Base-by-base conservation (phyloP, 23 red algal species). In the Gracilariopsis chorda region DNA sequence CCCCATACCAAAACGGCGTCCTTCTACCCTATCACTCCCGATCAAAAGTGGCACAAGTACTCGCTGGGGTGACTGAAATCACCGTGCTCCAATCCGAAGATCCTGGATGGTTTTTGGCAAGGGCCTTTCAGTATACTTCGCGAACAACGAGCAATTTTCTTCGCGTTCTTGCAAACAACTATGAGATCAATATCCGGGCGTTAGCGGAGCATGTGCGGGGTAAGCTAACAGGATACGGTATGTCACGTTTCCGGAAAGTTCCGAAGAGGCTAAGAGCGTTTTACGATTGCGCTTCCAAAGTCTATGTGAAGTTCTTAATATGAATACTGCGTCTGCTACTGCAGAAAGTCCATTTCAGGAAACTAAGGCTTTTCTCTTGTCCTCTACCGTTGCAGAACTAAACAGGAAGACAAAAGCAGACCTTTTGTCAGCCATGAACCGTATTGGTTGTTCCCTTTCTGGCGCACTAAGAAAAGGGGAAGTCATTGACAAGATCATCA, bases 121-220 rank as follows among this genome's bases (percentile, higher is more conserved):
- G 46, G 14, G 53, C 77, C 34, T 82, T 55, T 53, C 77, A 82
- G 49, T 82, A 58, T 36, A 57, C 77, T 7, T 49, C 77, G 17
- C 0, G 48, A 57, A 63, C 53, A 82, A 58, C 51, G 13, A 46
- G 59, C 25, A 37, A 28, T 37, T 82, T 51, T 48, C 4, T 51
- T 4, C 4, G 9, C 37, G 11, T n/a, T 59, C 27, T 82, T 29
- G 48, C 46, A 14, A 24, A 47, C 4, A 4, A 63, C 45, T 29
- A 35, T 34, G 77, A 82, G 42, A 12, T 4, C 36, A 37, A 25
- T 28, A 27, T 82, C 47, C 28, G n/a, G n/a, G n/a, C n/a, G n/a
- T n/a, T n/a, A n/a, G n/a, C n/a, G n/a, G n/a, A n/a, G n/a, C n/a
- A n/a, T n/a, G n/a, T n/a, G n/a, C n/a, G n/a, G n/a, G n/a, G n/a